Base-by-base conservation (phyloP, 352 stramenopile genomes). In the Pythium vanterpoolii region DNA sequence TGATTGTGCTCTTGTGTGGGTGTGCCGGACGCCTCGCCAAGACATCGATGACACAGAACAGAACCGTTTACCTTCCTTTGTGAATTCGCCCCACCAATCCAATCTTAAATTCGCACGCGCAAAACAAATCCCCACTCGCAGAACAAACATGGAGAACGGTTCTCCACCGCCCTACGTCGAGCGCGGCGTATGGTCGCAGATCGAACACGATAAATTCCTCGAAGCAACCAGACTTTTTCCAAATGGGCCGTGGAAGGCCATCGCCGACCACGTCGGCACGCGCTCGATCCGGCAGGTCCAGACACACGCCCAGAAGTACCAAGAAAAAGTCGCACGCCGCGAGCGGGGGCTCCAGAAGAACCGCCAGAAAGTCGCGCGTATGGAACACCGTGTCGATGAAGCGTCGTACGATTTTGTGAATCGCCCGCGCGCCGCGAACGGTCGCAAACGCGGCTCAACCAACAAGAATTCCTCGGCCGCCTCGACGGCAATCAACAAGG, bases 151-250 rank as follows among this genome's bases (percentile, higher is more conserved):
- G 33, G n/a, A 55, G 30, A 42, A 38, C 47, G 11, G 47, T 55
- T 56, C 49, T 10, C 49, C 33, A 14, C 9, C 28, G 30, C 31
- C 47, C n/a, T n/a, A n/a, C n/a, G 23, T 30, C 21, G 42, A 51
- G 14, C 42, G 54, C 18, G 54, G 54, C 14, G 42, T 62, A 1
- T 69, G 62, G 62, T 56, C 55, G 13, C 19, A 52, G 33, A 26
- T 40, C 11, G 62, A 69, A 38, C 62, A 69, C 21, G 62, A 69
- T 23, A 59, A 52, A 27, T 69, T 69, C 33, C 46, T 69, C 31
- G 45, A 65, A 8, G 62, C 56, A 1, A 60, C 62, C 5, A 26
- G 51, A 9, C 36, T 50, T 11, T 69, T 54, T 31, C 62, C 62
- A 5, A 47, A 56, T 14, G 56, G 56, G 11, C 56, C 56, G 9